Conservation (phyloP, 345 rosid genomes). For the Eucalyptus shirleyi region DNA sequence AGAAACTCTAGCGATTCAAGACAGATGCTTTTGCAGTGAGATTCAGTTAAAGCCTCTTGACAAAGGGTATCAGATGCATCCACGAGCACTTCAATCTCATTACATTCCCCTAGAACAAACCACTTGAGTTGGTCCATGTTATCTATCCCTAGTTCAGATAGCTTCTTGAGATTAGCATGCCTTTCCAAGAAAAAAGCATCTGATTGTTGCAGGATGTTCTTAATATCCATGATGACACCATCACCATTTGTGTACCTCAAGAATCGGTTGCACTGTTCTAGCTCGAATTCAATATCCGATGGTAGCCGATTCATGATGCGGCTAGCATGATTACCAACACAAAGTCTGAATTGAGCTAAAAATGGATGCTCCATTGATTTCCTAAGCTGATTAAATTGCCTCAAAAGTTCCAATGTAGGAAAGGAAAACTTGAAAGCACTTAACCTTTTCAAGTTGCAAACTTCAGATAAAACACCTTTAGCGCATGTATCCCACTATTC, state of each 20-base stretch:
- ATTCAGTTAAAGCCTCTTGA: not conserved
- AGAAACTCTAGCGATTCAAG: not conserved
- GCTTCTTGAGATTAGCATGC: not conserved
- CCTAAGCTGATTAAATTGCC: not conserved
- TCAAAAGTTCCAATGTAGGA: not conserved
- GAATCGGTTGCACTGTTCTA: not conserved
- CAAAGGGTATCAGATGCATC: not conserved
- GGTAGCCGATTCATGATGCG: constrained; percentile 14
- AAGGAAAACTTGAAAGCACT: not conserved
- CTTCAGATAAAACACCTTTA: not conserved
- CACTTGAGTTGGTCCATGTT: constrained; percentile 3
- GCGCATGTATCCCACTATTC: not conserved
- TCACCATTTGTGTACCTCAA: constrained; percentile 10
- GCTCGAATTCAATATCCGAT: not conserved
- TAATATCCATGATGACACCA: not conserved
- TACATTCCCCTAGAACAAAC: constrained; percentile 15
- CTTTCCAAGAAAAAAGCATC: constrained; percentile 13
- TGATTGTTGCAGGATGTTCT: not conserved
- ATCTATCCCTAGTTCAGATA: not conserved
- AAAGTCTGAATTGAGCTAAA: not conserved
- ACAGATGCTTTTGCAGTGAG: not conserved
- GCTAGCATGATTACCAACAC: not conserved
- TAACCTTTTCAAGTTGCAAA: not conserved
- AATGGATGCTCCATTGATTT: not conserved
- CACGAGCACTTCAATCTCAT: not conserved